Base-by-base conservation (phyloP, 371 early-diverging fungal genomes). In the Mucor sp. region DNA sequence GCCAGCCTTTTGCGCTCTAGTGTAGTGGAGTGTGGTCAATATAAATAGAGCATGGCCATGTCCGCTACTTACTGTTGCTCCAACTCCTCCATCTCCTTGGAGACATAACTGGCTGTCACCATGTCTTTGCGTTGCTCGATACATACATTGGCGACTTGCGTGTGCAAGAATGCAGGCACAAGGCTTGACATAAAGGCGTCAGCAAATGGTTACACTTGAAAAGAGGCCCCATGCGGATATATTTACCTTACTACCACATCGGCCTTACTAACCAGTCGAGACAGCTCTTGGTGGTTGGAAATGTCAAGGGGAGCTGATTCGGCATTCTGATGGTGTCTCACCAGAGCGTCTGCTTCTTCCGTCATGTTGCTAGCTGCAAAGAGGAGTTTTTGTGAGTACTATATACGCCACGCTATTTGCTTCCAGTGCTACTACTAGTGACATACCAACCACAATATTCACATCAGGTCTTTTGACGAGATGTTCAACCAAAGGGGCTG, bases 101-200 rank as follows among this genome's bases (percentile, higher is more conserved):
- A 97, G 23, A 97, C 91, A 74, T 99, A 99, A 76, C 93, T 93
- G 33, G 99, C 97, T 9, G 98, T 99, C 15, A 98, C 97, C 88
- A 98, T 94, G 74, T 96, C 91, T 77, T 95, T 97, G 74, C 87
- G 85, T 74, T 93, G 85, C 65, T 89, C 86, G 63, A 97, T 89
- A 47, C 95, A 94, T 3, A 86, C 82, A 63, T 91, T 80, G 30
- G 97, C 95, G 17, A 97, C 90, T 35, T 86, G 79, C 6, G 94
- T 84, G 74, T 98, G 99, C 63, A 96, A 90, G 35, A 92, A 91
- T 61, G 97, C 97, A n/a, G 99, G 98, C 5, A 98, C 91, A 71
- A 98, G 84, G 71, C 96, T 93, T 30, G 4, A 27, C 6, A 17
- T 8, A 50, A 12, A 50, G 4, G 11, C 23, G 50, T 50, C 25